Percentiles rank a stretch among this genome's conserved stretches.
Conservation (phyloP, 805 yeast species). For the Teunomyces aglyptinius region DNA sequence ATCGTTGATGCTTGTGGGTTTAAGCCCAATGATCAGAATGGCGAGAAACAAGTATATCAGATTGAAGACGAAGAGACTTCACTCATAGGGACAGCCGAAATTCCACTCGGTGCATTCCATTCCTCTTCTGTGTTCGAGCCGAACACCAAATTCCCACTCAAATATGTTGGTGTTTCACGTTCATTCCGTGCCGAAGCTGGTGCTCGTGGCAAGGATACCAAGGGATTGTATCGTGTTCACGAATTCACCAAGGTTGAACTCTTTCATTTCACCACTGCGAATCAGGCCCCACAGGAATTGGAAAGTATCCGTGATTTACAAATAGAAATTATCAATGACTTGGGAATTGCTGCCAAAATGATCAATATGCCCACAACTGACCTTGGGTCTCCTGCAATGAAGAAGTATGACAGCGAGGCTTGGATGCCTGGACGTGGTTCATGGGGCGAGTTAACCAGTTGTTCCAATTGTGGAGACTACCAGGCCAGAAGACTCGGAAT, state of each 20-base stretch:
- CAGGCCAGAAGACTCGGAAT: constrained; percentile 84
- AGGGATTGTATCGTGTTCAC: constrained; percentile 91
- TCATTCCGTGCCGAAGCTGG: constrained; percentile 97
- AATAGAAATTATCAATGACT: constrained; percentile 53
- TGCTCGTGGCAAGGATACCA: constrained; percentile 88
- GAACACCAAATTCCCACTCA: constrained; percentile 47
- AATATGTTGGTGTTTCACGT: constrained; percentile 76
- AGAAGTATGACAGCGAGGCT: constrained; percentile 91
- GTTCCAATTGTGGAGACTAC: constrained; percentile 89
- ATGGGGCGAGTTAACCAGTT: constrained; percentile 91
- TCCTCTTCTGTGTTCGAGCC: constrained; percentile 47
- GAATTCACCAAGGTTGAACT: constrained; percentile 95
- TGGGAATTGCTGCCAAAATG: constrained; percentile 80
- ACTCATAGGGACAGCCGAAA: constrained; percentile 93
- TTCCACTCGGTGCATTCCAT: constrained; percentile 81
- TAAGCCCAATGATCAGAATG: constrained; percentile 84
- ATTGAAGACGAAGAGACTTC: constrained; percentile 56
- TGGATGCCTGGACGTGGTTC: constrained; percentile 96
- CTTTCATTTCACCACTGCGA: constrained; percentile 64
- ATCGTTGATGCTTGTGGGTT: constrained; percentile 89
- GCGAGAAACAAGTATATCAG: constrained; percentile 81
- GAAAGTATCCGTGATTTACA: constrained; percentile 66
- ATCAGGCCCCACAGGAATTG: constrained; percentile 49
- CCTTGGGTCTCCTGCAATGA: constrained; percentile 88
- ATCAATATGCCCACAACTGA: constrained; percentile 88